Conservation (phyloP, 1,284 basidiomycete species). For the Ceratobasidium theobromae region DNA sequence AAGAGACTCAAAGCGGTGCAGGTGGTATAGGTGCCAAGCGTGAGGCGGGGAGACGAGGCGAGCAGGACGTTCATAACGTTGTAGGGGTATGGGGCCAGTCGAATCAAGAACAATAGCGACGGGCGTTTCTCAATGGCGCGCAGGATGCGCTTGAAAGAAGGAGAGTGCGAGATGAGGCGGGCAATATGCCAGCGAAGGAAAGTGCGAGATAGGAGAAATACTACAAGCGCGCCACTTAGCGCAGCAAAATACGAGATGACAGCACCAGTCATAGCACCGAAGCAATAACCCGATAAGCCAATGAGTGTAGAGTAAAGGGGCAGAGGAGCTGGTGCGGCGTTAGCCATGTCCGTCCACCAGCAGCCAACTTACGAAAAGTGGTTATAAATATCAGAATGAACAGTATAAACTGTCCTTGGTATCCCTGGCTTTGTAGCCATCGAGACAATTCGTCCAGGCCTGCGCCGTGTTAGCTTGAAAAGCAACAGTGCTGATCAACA, state of each 20-base stretch:
- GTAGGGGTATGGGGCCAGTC: slow-evolving; percentile 54
- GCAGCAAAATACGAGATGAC: slow-evolving; percentile 84
- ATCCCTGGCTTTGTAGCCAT: slow-evolving; percentile 67
- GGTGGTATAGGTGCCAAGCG: slow-evolving; percentile 70
- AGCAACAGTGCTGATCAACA: slow-evolving; percentile 39
- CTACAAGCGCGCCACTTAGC: slow-evolving; percentile 72
- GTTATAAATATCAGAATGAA: slow-evolving; percentile 79
- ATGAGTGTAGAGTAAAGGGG: slow-evolving; percentile 88
- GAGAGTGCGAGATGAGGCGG: slow-evolving; percentile 65
- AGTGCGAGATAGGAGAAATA: slow-evolving; percentile 73
- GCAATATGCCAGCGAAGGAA: slow-evolving; percentile 67
- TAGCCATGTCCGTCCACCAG: background rate
- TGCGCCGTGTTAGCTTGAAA: slow-evolving; percentile 2
- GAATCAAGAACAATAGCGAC: slow-evolving; percentile 80
- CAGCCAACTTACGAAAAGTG: slow-evolving; percentile 67
- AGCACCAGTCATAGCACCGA: slow-evolving; percentile 75
- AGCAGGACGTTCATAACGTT: slow-evolving; percentile 90
- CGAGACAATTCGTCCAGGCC: slow-evolving; percentile 71
- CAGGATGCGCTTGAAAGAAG: slow-evolving; percentile 70
- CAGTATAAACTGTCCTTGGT: slow-evolving; percentile 68
- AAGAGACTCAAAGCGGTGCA: slow-evolving; percentile 82
- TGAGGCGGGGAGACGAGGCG: slow-evolving; percentile 82
- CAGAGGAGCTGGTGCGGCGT: slow-evolving; percentile 59
- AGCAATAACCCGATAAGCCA: slow-evolving; percentile 83
- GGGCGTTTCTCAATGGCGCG: slow-evolving; percentile 85